These are phyloP conservation scores for Curvularia lunata DNA, from an alignment of 2,329 filamentous ascomycete species.

Conservation along the genomic window DNA sequence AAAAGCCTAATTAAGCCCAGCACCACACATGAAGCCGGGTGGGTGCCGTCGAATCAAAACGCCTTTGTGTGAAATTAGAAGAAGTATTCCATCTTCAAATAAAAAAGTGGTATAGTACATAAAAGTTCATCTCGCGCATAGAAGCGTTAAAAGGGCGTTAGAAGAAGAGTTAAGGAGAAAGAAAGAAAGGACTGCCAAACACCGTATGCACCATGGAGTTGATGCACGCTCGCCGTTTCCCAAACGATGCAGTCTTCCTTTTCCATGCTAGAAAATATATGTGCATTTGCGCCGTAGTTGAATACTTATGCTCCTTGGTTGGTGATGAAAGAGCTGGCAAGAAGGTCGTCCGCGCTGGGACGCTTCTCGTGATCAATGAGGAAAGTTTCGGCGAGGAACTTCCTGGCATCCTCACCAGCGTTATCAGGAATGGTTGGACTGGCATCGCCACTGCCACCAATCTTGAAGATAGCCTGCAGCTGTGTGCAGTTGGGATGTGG, in stretches of 20 bases:
- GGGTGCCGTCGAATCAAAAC: not conserved
- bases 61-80: not conserved
- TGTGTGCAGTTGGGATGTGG: conserved; percentile 98
- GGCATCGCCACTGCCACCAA: conserved; percentile 80
- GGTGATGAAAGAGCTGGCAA: conserved; percentile 81
- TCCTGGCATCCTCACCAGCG: conserved; percentile 81
- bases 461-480: conserved; percentile 98
- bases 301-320: conserved; percentile 59
- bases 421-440: conserved; percentile 87
- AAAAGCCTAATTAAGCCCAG: too few relatives aligned
- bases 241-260: conserved; percentile 13
- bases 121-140: conserved; percentile 20
- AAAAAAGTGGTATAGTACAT: conserved; percentile 25
- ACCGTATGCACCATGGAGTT: conserved; percentile 2
- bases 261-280: conserved; percentile 16
- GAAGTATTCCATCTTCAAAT: conserved; percentile 4
- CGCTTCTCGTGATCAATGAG: conserved; percentile 93
- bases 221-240: conserved; percentile 2
- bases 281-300: conserved; percentile 7
- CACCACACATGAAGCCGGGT: not conserved
- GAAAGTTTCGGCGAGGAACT: conserved; percentile 87
- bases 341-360: conserved; percentile 88
- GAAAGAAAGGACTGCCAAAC: not conserved
- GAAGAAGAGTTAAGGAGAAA: not conserved
- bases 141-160: conserved; percentile 20